These are phyloP conservation scores for Leishmania tropica DNA, from an alignment of 208 protist genomes.

Conservation along the genomic window DNA sequence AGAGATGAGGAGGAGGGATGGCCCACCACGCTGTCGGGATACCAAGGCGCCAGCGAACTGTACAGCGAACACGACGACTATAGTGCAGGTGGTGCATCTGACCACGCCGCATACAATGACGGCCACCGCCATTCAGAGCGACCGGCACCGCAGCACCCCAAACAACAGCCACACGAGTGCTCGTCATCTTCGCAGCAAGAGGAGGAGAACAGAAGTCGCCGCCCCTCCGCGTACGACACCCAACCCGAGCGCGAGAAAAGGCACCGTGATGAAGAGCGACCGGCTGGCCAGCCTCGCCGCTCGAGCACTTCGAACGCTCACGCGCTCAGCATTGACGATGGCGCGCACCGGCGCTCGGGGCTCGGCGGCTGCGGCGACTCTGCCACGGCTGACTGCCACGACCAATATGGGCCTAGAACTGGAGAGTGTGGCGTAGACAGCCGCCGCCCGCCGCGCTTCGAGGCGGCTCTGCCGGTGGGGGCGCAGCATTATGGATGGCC, in stretches of 20 bases:
- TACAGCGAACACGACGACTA: background rate
- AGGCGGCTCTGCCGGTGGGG: background rate
- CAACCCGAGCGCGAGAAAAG: background rate
- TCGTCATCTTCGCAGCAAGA: background rate
- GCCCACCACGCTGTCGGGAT: background rate
- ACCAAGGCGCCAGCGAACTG: background rate
- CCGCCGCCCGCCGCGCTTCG: background rate
- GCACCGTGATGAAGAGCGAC: background rate
- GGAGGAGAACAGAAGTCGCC: background rate
- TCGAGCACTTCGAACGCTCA: background rate
- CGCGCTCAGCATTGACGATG: background rate
- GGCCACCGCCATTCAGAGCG: background rate
- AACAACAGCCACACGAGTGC: background rate
- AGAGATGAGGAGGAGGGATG: background rate
- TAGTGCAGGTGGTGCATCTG: background rate
- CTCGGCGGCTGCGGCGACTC: background rate
- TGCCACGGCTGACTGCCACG: background rate
- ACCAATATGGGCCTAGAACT: background rate
- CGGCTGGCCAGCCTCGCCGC: background rate
- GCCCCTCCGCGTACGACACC: background rate
- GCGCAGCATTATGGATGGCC: background rate
- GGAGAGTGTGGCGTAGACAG: background rate
- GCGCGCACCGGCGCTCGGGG: background rate
- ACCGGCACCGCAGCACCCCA: background rate
- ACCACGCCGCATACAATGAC: background rate